A percentile compares a stretch with the other conserved stretches of the same genome.
Evolutionary conservation across 108 stramenopile genomes (phyloP).

Genomic region (Cyclotella baltica): DNA sequence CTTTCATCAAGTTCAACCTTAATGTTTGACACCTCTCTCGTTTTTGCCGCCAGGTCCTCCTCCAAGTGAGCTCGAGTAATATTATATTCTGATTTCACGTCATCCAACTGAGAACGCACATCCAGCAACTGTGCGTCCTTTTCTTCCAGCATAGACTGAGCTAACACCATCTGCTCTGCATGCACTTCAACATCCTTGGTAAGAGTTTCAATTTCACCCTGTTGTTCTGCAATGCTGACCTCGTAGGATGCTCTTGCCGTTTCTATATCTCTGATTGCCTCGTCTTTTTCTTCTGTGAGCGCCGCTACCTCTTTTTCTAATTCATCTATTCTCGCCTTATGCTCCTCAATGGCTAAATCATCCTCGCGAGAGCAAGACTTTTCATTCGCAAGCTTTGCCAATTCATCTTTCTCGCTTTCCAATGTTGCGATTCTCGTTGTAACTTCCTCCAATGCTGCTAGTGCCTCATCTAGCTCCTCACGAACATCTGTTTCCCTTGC

Average conservation of each 20-base stretch:
- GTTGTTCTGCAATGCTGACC: slow-evolving; percentile 20
- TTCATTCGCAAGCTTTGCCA: slow-evolving; percentile 15
- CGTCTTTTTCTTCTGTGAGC: slow-evolving; percentile 35
- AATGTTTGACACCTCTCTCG: slow-evolving; percentile 37
- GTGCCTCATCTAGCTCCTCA: slow-evolving; percentile 30
- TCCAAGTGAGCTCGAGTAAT: slow-evolving; percentile 26
- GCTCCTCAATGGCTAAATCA: slow-evolving; percentile 13
- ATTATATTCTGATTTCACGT: slow-evolving; percentile 25
- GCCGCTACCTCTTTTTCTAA: slow-evolving; percentile 34
- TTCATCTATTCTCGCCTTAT: slow-evolving; percentile 28
- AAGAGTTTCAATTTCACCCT: slow-evolving; percentile 40
- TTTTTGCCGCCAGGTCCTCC: slow-evolving; percentile 41
- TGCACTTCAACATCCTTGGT: slow-evolving; percentile 49
- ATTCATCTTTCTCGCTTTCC: slow-evolving; percentile 29
- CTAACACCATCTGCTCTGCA: slow-evolving; percentile 50
- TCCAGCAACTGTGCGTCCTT: slow-evolving; percentile 35
- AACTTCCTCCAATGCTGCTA: slow-evolving; percentile 18
- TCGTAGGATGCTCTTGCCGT: slow-evolving; percentile 21
- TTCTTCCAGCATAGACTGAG: slow-evolving; percentile 54
- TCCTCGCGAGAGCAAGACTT: slow-evolving; percentile 12
- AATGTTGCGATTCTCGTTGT: slow-evolving; percentile 27
- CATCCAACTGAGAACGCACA: slow-evolving; percentile 34
- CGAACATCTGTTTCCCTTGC: slow-evolving; percentile 22
- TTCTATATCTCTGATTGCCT: slow-evolving; percentile 11
- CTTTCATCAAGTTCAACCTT: slow-evolving; percentile 39